phyloP scores from a whole-genome alignment of 768 basidiomycete species.

The Boletus rubropictus region DNA sequence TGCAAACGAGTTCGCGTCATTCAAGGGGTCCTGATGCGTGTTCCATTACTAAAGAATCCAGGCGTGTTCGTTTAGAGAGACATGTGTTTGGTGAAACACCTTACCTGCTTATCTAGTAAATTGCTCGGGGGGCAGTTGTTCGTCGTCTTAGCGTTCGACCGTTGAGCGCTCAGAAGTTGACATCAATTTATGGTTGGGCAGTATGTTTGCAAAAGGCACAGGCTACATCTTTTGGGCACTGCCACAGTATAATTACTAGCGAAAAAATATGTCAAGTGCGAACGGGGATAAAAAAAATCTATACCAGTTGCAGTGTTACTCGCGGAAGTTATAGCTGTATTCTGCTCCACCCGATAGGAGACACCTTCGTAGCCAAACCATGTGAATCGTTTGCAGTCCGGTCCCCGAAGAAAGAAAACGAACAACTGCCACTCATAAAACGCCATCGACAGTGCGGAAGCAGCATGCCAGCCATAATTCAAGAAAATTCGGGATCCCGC shows the following conservation, averaged over 20 bases:
- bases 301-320: no score
- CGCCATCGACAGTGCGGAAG: constrained; percentile 30
- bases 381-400: constrained; percentile 28
- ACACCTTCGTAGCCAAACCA: constrained; percentile 66
- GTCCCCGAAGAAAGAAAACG: constrained; percentile 35
- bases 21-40: not conserved
- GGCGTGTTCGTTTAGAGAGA: not conserved
- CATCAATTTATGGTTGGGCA: not conserved
- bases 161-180: not conserved
- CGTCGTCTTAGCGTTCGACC: not conserved
- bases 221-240: no score
- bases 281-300: no score
- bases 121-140: not conserved
- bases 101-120: not conserved
- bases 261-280: not conserved
- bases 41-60: not conserved
- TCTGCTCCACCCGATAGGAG: constrained; percentile 4
- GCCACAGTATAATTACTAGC: not conserved
- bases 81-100: not conserved
- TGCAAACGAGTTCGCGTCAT: not conserved
- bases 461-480: constrained; percentile 34
- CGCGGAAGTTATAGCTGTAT: not conserved
- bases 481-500: constrained; percentile 37
- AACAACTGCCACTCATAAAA: constrained; percentile 32
- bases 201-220: not conserved